Percentiles rank a stretch among this genome's conserved stretches.
phyloP scores from a whole-genome alignment of 129 eudicot genomes.

The Gnaphalium uliginosum region DNA sequence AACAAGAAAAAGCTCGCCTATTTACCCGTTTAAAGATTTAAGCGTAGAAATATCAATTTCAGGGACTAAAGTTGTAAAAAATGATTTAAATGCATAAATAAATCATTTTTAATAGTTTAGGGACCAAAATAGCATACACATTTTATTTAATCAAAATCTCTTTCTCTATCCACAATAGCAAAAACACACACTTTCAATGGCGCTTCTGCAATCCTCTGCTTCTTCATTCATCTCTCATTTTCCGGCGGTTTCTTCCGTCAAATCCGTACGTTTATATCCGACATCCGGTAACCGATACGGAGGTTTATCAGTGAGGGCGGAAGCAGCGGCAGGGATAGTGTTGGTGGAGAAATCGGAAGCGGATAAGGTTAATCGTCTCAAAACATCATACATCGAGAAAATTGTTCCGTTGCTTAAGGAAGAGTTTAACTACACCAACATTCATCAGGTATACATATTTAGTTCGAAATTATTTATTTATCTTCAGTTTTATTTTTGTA shows the following conservation, averaged over 20 bases:
- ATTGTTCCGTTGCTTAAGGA: slow-evolving; percentile 77
- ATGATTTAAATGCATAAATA: neutral
- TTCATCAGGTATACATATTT: slow-evolving; percentile 60
- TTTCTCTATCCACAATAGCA: slow-evolving; percentile 22
- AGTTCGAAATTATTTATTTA: neutral
- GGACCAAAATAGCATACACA: slow-evolving; percentile 27
- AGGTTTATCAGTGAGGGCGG: slow-evolving; percentile 55
- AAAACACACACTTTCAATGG: slow-evolving; percentile 44
- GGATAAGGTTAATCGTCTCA: slow-evolving; percentile 68
- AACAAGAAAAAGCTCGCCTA: no score
- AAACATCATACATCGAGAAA: slow-evolving; percentile 62
- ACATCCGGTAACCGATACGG: slow-evolving; percentile 22
- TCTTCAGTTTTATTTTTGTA: neutral
- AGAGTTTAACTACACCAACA: slow-evolving; percentile 76
- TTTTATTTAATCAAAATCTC: slow-evolving; percentile 22
- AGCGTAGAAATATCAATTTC: neutral
- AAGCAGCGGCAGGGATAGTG: slow-evolving; percentile 55
- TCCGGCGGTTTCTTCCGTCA: slow-evolving; percentile 36
- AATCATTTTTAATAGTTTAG: neutral
- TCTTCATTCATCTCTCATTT: slow-evolving; percentile 61
- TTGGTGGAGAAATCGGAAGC: slow-evolving; percentile 78
- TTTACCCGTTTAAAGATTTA: no score
- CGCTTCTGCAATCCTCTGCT: slow-evolving; percentile 72
- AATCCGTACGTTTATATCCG: slow-evolving; percentile 33
- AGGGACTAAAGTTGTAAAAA: neutral